Percentiles rank a stretch among this genome's conserved stretches.
Evolutionary conservation across 2,329 filamentous ascomycete genomes (phyloP).

Genomic region (Alternaria panax): DNA sequence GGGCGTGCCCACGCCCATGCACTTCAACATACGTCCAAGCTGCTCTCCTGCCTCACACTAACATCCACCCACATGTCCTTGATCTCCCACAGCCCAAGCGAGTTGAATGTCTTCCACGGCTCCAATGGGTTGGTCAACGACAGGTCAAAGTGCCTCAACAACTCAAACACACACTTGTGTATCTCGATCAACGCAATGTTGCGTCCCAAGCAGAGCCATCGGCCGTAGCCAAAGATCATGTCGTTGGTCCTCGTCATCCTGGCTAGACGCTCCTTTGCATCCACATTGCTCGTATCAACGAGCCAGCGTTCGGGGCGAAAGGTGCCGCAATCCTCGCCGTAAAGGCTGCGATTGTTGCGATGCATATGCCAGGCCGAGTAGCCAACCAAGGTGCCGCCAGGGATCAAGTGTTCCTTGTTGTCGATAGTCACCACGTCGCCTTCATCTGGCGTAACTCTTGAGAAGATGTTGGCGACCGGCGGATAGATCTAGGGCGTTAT

Average conservation of each 20-base stretch:
- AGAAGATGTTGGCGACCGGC: slow-evolving; percentile 46
- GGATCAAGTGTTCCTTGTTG: slow-evolving; percentile 40
- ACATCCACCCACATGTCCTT: slow-evolving; percentile 45
- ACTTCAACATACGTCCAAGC: not conserved
- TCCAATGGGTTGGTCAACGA: slow-evolving; percentile 38
- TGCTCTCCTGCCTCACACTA: slow-evolving; percentile 25
- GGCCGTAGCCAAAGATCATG: slow-evolving; percentile 49
- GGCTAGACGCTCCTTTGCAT: slow-evolving; percentile 34
- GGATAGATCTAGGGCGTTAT: slow-evolving; percentile 49
- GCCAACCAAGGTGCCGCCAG: slow-evolving; percentile 46
- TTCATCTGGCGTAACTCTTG: slow-evolving; percentile 38
- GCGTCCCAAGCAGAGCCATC: slow-evolving; percentile 46
- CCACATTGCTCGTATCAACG: slow-evolving; percentile 27
- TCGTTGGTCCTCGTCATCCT: slow-evolving; percentile 45
- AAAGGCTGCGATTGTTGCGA: slow-evolving; percentile 39
- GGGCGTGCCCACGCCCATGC: too few relatives aligned
- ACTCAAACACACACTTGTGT: slow-evolving; percentile 54
- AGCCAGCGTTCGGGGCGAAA: slow-evolving; percentile 62
- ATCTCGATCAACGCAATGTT: slow-evolving; percentile 48
- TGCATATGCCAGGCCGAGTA: slow-evolving; percentile 46
- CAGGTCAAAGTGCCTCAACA: slow-evolving; percentile 45
- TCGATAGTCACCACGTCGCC: slow-evolving; percentile 44
- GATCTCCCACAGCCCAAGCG: slow-evolving; percentile 40
- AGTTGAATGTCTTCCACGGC: slow-evolving; percentile 42
- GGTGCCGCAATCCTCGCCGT: slow-evolving; percentile 52